phyloP scores from a whole-genome alignment of 2,329 filamentous ascomycete species.

The Purpureocillium takamizusanense region DNA sequence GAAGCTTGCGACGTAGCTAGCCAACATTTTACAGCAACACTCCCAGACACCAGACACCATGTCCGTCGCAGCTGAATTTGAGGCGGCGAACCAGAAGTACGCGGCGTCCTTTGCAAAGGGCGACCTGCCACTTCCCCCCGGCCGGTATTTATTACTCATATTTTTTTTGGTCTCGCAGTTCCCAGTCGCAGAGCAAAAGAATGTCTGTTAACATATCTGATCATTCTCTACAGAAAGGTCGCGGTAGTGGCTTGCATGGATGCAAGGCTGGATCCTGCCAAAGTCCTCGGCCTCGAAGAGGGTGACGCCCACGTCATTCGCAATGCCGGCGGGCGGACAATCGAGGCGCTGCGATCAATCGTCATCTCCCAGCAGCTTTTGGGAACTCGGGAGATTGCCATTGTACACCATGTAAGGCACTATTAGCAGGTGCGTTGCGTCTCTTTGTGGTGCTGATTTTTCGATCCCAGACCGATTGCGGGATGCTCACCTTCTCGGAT shows the following conservation, averaged over 20 bases:
- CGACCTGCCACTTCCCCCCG: slow-evolving; percentile 55
- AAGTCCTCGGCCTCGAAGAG: slow-evolving; percentile 60
- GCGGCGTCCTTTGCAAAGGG: slow-evolving; percentile 59
- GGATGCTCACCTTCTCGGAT: slow-evolving; percentile 62
- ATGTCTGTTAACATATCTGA: neutral
- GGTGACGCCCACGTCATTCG: slow-evolving; percentile 74
- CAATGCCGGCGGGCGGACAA: slow-evolving; percentile 59
- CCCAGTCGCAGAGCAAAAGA: neutral
- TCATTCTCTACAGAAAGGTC: slow-evolving; percentile 18
- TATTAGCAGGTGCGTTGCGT: no score
- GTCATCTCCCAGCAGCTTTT: slow-evolving; percentile 73
- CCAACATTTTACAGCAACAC: no score
- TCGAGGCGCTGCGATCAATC: slow-evolving; percentile 64
- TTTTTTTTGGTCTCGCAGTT: neutral
- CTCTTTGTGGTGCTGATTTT: no score
- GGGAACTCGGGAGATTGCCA: slow-evolving; percentile 63
- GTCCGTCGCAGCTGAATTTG: slow-evolving; percentile 15
- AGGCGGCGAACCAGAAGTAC: slow-evolving; percentile 39
- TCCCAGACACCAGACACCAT: no score
- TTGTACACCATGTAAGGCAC: slow-evolving; percentile 54
- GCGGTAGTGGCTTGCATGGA: slow-evolving; percentile 69
- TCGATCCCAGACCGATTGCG: slow-evolving; percentile 27
- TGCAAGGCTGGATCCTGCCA: slow-evolving; percentile 59
- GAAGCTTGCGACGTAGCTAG: no score
- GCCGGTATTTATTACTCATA: slow-evolving; percentile 29